Evolutionary conservation across 2,329 filamentous ascomycete species (phyloP).

Genomic region (Ophiocordyceps unilateralis): DNA sequence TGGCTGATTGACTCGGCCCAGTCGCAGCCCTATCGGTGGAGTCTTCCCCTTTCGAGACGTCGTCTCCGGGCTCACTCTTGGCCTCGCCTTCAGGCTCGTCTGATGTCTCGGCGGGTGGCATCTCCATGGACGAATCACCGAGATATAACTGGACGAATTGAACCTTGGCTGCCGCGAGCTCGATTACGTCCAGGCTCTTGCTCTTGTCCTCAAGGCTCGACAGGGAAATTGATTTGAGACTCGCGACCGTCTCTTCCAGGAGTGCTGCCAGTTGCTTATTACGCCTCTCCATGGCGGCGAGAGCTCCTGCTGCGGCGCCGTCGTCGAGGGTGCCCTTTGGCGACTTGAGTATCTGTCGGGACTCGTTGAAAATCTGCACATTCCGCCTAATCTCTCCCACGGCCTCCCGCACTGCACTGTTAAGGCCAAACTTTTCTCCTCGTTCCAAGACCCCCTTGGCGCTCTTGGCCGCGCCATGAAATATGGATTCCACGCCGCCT

Average conservation of each 20-base stretch:
- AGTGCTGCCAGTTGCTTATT: constrained; percentile 51
- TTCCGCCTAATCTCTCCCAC: constrained; percentile 66
- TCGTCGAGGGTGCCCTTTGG: constrained; percentile 19
- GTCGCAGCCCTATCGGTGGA: neutral
- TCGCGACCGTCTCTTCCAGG: constrained; percentile 47
- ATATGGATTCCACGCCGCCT: constrained; percentile 48
- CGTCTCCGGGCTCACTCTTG: neutral
- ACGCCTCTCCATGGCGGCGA: constrained; percentile 41
- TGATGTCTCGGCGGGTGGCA: constrained; percentile 13
- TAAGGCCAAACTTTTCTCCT: constrained; percentile 62
- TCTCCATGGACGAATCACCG: constrained; percentile 37
- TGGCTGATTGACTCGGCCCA: neutral
- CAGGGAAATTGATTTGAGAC: constrained; percentile 42
- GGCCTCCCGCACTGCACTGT: constrained; percentile 65
- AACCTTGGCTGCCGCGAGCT: constrained; percentile 42
- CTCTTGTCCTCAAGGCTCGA: constrained; percentile 29
- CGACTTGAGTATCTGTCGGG: constrained; percentile 24
- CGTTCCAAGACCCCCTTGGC: constrained; percentile 58
- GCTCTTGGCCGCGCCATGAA: constrained; percentile 62
- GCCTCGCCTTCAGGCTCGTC: neutral
- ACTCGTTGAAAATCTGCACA: constrained; percentile 48
- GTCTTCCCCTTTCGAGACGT: neutral
- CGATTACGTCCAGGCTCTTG: constrained; percentile 34
- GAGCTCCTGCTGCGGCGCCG: constrained; percentile 14
- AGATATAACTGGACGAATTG: constrained; percentile 47